Evolutionary conservation across 2,329 filamentous ascomycete species (phyloP).

Genomic region (Cercospora citrullina): DNA sequence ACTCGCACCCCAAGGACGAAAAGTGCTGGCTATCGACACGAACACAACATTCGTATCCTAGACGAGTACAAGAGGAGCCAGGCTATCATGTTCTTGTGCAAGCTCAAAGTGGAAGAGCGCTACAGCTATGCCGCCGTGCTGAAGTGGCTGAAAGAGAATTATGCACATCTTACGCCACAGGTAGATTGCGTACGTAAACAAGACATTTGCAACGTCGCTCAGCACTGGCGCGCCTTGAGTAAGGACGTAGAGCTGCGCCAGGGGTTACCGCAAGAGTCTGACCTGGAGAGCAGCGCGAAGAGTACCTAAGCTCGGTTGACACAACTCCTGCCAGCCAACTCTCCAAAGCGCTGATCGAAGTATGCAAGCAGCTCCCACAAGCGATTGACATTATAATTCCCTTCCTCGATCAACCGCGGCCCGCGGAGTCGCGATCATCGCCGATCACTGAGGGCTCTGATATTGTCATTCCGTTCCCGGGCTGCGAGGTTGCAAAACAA

Average conservation of each 20-base stretch:
- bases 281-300: conserved; percentile 18
- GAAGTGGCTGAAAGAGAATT: conserved; percentile 29
- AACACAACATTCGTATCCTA: conserved; percentile 26
- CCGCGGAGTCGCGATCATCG: neutral
- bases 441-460: conserved; percentile 22
- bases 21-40: conserved; percentile 16
- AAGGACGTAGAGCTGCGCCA: conserved; percentile 25
- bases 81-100: conserved; percentile 27
- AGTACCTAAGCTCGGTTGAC: conserved; percentile 25
- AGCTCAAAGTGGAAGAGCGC: conserved; percentile 28
- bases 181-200: conserved; percentile 22
- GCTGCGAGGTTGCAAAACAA: conserved; percentile 1
- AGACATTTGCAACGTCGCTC: conserved; percentile 28
- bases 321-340: conserved; percentile 18
- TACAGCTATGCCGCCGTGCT: conserved; percentile 25
- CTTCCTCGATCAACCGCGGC: conserved; percentile 12
- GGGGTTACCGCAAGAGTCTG: conserved; percentile 22
- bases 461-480: conserved; percentile 18
- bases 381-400: conserved; percentile 25
- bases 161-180: conserved; percentile 20
- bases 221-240: conserved; percentile 25
- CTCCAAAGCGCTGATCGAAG: conserved; percentile 26
- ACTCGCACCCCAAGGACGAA: conserved; percentile 10
- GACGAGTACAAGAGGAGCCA: conserved; percentile 29
- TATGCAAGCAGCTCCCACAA: conserved; percentile 25